A percentile compares a stretch with the other conserved stretches of the same genome.
Evolutionary conservation across 768 basidiomycete genomes (phyloP).

Genomic region (Sporobolomyces phaffii): DNA sequence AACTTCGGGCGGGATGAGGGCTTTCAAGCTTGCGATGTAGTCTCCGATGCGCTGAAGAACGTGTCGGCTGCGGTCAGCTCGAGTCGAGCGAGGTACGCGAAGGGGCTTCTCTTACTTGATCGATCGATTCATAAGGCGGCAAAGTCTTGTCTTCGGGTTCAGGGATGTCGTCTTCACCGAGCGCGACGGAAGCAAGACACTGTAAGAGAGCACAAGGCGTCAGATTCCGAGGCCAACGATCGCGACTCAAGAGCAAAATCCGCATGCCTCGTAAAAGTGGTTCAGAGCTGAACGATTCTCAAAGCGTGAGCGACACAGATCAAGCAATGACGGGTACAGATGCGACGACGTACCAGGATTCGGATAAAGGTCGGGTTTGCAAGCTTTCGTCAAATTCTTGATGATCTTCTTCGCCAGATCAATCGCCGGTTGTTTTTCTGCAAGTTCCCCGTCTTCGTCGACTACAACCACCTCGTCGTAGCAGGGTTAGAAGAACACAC

Average conservation of each 20-base stretch:
- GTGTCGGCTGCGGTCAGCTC: neutral
- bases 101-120: conserved; percentile 61
- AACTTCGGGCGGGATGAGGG: conserved; percentile 18
- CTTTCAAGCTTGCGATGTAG: neutral
- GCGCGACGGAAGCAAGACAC: conserved; percentile 80
- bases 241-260: accelerated
- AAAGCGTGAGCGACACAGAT: no score
- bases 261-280: conserved; percentile 34
- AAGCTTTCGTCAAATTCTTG: conserved; percentile 71
- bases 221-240: neutral
- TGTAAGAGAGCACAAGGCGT: conserved; percentile 45
- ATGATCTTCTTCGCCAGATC: conserved; percentile 55
- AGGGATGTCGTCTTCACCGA: conserved; percentile 71
- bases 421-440: conserved; percentile 53
- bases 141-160: conserved; percentile 71
- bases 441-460: conserved; percentile 13
- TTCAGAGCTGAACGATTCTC: conserved; percentile 28
- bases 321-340: no score
- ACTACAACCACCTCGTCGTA: no score
- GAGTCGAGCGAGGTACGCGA: neutral
- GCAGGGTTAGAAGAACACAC: no score
- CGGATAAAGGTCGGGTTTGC: conserved; percentile 58
- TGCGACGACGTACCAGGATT: conserved; percentile 65
- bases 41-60: conserved; percentile 21
- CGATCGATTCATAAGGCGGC: conserved; percentile 70